Evolutionary conservation across 345 rosid species (phyloP).

Genomic region (Lumnitzera racemosa): DNA sequence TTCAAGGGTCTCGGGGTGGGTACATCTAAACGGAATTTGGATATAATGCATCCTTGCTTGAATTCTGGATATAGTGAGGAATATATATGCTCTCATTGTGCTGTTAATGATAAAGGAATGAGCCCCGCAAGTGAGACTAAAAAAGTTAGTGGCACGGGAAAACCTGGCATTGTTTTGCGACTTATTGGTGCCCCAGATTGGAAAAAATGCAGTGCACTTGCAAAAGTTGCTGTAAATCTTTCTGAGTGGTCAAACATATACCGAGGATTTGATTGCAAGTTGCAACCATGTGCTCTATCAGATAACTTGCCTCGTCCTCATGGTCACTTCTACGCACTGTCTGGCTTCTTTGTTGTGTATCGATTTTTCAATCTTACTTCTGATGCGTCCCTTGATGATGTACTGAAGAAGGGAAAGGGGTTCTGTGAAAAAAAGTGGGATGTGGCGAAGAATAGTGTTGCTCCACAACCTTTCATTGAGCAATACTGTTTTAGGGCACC

Average conservation of each 20-base stretch:
- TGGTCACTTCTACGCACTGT: slow-evolving; percentile 86
- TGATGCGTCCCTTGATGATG: slow-evolving; percentile 88
- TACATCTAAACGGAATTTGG: slow-evolving; percentile 44
- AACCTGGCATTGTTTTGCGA: slow-evolving; percentile 54
- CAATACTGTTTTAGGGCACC: slow-evolving; percentile 99
- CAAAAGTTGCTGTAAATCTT: slow-evolving; percentile 71
- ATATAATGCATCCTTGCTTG: slow-evolving; percentile 87
- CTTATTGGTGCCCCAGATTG: slow-evolving; percentile 85
- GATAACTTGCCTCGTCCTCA: slow-evolving; percentile 68
- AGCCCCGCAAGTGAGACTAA: slow-evolving; percentile 35
- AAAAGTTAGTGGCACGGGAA: slow-evolving; percentile 37
- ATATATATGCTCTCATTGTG: slow-evolving; percentile 71
- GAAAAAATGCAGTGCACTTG: slow-evolving; percentile 74
- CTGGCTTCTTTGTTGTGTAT: slow-evolving; percentile 92
- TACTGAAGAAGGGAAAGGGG: slow-evolving; percentile 73
- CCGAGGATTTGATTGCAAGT: slow-evolving; percentile 71
- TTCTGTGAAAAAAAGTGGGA: slow-evolving; percentile 86
- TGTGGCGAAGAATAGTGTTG: slow-evolving; percentile 69
- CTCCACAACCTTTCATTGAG: slow-evolving; percentile 94
- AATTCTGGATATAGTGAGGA: slow-evolving; percentile 72
- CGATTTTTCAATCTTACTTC: slow-evolving; percentile 75
- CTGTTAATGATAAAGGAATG: slow-evolving; percentile 29
- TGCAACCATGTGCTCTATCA: slow-evolving; percentile 90
- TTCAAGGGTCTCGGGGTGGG: slow-evolving; percentile 38
- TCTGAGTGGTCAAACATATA: slow-evolving; percentile 73